Conservation (phyloP, 768 basidiomycete species). For the Leccinum barrowsii region DNA sequence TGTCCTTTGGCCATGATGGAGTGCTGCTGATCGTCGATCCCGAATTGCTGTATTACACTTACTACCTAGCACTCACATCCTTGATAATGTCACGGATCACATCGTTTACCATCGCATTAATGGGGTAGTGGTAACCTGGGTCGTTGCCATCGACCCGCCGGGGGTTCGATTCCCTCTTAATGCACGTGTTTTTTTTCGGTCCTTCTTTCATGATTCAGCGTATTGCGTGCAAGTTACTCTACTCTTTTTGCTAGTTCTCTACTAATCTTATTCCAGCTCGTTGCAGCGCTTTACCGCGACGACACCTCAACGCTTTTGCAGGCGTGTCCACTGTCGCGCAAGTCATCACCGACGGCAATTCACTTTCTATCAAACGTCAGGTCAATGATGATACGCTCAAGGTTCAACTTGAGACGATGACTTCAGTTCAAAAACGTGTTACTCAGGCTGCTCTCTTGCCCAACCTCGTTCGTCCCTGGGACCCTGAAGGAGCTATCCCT, state of each 20-base stretch:
- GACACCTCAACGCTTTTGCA: conserved; percentile 5
- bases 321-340: too few species aligned
- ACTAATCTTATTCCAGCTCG: conserved; percentile 3
- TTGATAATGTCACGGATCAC: not conserved
- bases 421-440: conserved; percentile 78
- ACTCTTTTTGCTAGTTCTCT: not conserved
- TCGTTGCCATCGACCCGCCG: conserved; percentile 80
- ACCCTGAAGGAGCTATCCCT: conserved; percentile 27
- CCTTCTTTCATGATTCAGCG: not conserved
- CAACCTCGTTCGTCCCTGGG: conserved; percentile 53
- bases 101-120: not conserved
- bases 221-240: conserved; percentile 13
- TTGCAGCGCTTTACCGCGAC: not conserved
- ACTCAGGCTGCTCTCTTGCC: conserved; percentile 76
- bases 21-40: not conserved
- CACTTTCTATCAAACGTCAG: conserved; percentile 28
- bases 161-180: conserved; percentile 67
- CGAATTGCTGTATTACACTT: not conserved
- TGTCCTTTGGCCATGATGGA: conserved; percentile 39
- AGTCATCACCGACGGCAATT: not conserved
- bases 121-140: conserved; percentile 68
- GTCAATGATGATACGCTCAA: conserved; percentile 44
- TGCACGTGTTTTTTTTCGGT: conserved; percentile 8
- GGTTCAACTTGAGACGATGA: conserved; percentile 70
- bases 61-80: not conserved